Conservation (phyloP, 257 asterid species). For the Solanum pimpinellifolium region DNA sequence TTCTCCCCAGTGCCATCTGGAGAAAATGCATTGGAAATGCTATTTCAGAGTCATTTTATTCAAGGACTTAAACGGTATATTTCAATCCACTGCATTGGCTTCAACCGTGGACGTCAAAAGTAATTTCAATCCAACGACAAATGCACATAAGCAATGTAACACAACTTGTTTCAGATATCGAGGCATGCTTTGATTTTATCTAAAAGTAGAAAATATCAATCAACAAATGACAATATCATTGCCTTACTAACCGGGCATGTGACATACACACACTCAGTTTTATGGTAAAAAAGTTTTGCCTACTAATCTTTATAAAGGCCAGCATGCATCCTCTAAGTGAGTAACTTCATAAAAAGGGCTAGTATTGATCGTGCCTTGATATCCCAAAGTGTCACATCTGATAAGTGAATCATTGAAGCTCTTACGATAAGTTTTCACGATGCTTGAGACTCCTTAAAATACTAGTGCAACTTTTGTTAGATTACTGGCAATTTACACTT, state of each 20-base stretch:
- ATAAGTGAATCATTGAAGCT: neutral
- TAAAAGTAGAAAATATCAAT: neutral
- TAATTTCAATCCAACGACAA: neutral
- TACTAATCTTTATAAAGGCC: neutral
- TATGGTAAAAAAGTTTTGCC: neutral
- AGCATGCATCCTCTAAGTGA: neutral
- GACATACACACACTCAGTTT: neutral
- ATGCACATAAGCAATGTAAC: neutral
- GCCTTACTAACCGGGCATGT: neutral
- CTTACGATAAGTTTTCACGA: neutral
- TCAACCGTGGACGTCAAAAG: neutral
- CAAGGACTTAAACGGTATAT: neutral
- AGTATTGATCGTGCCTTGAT: neutral
- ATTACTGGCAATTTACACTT: neutral
- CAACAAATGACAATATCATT: neutral
- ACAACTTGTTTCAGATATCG: neutral
- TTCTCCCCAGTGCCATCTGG: neutral
- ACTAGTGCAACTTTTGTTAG: neutral
- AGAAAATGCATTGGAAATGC: neutral
- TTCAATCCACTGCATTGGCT: neutral
- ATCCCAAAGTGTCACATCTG: neutral
- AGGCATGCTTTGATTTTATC: neutral
- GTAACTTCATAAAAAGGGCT: neutral
- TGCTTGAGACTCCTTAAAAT: neutral
- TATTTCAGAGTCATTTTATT: neutral